Evolutionary conservation across 352 stramenopile genomes (phyloP).

Genomic region (Thraustochytrium striatum): DNA sequence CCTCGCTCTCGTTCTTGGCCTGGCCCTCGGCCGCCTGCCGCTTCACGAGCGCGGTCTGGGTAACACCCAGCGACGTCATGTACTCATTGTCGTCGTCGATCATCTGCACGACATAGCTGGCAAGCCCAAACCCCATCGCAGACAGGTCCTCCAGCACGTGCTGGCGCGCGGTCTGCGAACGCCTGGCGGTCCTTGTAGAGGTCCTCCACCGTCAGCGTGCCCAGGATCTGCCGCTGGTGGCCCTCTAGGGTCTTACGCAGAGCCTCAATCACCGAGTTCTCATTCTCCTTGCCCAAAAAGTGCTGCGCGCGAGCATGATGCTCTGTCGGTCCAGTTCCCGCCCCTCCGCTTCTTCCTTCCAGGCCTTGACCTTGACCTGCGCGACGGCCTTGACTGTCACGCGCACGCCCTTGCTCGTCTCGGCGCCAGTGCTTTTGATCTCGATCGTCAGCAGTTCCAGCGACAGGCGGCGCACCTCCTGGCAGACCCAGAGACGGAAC

Average conservation of each 20-base stretch:
- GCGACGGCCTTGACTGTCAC: slow-evolving; percentile 45
- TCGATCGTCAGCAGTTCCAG: slow-evolving; percentile 55
- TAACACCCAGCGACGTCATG: slow-evolving; percentile 51
- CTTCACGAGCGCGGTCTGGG: slow-evolving; percentile 53
- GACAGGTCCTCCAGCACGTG: slow-evolving; percentile 48
- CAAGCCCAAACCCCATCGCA: slow-evolving; percentile 51
- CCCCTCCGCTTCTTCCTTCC: not conserved
- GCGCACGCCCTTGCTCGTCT: slow-evolving; percentile 51
- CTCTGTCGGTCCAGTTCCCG: slow-evolving; percentile 46
- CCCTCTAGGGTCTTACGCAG: slow-evolving; percentile 51
- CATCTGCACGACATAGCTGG: slow-evolving; percentile 51
- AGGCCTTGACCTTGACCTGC: slow-evolving; percentile 53
- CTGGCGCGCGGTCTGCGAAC: slow-evolving; percentile 50
- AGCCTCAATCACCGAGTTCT: not conserved
- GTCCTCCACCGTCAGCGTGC: slow-evolving; percentile 53
- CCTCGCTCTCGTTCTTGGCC: slow-evolving; percentile 49
- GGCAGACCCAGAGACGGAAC: slow-evolving; percentile 50
- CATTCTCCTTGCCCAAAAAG: slow-evolving; percentile 49
- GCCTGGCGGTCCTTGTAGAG: slow-evolving; percentile 53
- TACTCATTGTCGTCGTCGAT: slow-evolving; percentile 51
- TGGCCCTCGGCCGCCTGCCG: slow-evolving; percentile 50
- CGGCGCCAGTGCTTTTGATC: slow-evolving; percentile 40
- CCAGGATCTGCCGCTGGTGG: slow-evolving; percentile 54
- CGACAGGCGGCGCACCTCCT: slow-evolving; percentile 28
- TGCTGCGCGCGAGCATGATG: slow-evolving; percentile 52